A percentile compares a stretch with the other conserved stretches of the same genome.
phyloP scores from a whole-genome alignment of 257 asterid species.

The Solanum sparsipilum region DNA sequence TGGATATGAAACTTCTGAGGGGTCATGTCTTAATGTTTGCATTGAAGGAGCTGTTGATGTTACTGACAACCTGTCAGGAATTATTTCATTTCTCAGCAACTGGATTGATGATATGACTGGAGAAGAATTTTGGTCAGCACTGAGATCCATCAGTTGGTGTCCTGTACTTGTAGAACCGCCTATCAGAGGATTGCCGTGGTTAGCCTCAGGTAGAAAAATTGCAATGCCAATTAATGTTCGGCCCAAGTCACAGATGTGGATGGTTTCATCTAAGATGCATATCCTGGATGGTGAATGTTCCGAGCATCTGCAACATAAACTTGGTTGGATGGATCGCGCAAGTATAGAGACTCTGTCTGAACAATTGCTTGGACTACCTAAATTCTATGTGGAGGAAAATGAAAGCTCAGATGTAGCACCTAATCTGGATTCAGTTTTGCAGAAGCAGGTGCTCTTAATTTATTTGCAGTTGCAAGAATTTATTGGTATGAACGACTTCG shows the following conservation, averaged over 20 bases:
- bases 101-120: constrained; percentile 44
- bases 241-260: constrained; percentile 88
- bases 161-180: constrained; percentile 73
- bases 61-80: constrained; percentile 27
- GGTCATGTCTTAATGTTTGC: constrained; percentile 20
- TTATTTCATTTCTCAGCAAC: constrained; percentile 33
- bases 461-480: constrained; percentile 69
- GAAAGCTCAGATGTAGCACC: constrained; percentile 7
- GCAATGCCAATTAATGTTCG: constrained; percentile 66
- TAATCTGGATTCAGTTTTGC: constrained; percentile 42
- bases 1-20: constrained; percentile 20
- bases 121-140: constrained; percentile 64
- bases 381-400: constrained; percentile 39
- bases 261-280: constrained; percentile 62
- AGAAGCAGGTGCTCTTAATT: constrained; percentile 51
- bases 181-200: constrained; percentile 67
- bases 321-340: constrained; percentile 72
- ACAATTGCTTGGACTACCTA: constrained; percentile 64
- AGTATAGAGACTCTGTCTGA: constrained; percentile 44
- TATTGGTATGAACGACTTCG: constrained; percentile 39
- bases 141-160: constrained; percentile 75
- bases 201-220: constrained; percentile 31
- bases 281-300: constrained; percentile 78
- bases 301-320: constrained; percentile 42
- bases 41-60: constrained; percentile 26